Conservation (phyloP, 148 eudicot genomes). For the Camellia lanceoleosa region DNA sequence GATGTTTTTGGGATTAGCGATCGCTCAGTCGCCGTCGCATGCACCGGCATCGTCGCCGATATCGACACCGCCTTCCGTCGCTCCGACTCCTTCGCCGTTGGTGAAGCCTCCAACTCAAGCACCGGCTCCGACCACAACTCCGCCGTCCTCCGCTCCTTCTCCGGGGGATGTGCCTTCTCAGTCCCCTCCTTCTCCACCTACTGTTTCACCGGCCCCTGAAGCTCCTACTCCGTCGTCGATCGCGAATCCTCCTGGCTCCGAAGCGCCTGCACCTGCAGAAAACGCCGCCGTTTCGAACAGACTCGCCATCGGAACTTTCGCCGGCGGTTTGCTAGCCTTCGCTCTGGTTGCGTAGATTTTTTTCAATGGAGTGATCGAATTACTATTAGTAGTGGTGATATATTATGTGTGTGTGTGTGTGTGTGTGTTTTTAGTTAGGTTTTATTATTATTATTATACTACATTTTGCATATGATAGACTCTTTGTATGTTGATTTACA, state of each 20-base stretch:
- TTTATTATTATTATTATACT: too few species aligned
- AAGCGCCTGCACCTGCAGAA: not conserved
- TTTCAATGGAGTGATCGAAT: not conserved
- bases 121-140: not conserved
- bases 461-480: too few species aligned
- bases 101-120: not conserved
- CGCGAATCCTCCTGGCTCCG: not conserved
- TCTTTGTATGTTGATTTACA: too few species aligned
- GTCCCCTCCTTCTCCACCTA: not conserved
- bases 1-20: not conserved
- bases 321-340: not conserved
- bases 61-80: not conserved
- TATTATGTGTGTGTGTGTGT: too few species aligned
- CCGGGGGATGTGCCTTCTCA: not conserved
- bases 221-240: not conserved
- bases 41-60: not conserved
- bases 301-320: not conserved
- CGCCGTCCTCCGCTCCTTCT: not conserved
- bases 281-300: not conserved
- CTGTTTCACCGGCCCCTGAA: not conserved
- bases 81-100: not conserved
- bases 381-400: too few species aligned
- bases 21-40: conserved; percentile 2
- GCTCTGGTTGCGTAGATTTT: not conserved
- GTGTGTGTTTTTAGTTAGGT: too few species aligned